Evolutionary conservation across 495 filamentous ascomycete species (phyloP), one percentile per base, ranked within the genome.

Genomic region (Neurospora sp.): DNA sequence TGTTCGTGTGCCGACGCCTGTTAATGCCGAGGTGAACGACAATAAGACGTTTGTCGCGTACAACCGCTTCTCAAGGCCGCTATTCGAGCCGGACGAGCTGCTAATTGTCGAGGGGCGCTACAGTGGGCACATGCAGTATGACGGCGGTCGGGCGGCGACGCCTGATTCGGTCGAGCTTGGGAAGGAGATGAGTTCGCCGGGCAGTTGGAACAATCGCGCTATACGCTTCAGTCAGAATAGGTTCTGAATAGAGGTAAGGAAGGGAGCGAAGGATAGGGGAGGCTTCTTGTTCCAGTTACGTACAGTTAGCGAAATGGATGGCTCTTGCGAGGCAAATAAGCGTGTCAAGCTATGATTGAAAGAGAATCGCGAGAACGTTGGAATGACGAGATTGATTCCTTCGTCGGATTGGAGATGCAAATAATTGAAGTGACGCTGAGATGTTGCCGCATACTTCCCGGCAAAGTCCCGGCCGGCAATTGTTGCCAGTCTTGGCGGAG

Each of bases 41-140:
- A 31, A 74, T 46, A 72, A 84, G 62, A 80, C 79, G 4, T 82
- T 88, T 79, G 82, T 89, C 16, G 80, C 85, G 4, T 88, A 88
- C 74, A 89, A 89, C 75, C 84, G 85, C 6, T 90, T 90, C 74
- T 87, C 86, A 42, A 78, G 85, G 23, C 83, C 84, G 0, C 73
- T 80, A 7, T 79, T 75, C 48, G 76, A 75, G 70, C 69, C 79
- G 3, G 73, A 73, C 7, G 74, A 74, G 31, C 74, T 82, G 20
- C 81, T 78, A 4, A 71, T 77, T 31, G 73, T 73, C 37, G 41
- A 66, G 38, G 41, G n/a, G 42, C 14, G 48, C 23, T 31, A 31
- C 23, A 5, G 23, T 8, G 23, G 11, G 46, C 4, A 23, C n/a
- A 7, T 59, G 48, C 5, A 35, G 4, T 12, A 16, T 62, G 12